Evolutionary conservation across 768 basidiomycete genomes (phyloP).

Genomic region (Collybia sordida): DNA sequence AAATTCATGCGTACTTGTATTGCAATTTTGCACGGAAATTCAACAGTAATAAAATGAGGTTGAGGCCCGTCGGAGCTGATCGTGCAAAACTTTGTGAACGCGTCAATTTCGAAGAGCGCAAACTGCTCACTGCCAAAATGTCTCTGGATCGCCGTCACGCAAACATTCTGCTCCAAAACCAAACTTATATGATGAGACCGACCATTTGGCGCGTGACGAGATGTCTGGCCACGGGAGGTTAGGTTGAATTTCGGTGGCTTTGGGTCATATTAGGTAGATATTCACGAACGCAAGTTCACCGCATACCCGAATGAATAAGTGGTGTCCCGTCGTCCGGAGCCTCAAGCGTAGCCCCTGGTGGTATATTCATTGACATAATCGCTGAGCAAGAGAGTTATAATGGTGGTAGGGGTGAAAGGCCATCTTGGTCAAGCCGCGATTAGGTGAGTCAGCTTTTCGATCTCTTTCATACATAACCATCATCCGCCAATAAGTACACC

Average conservation of each 20-base stretch:
- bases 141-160: constrained; percentile 83
- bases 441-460: too few species aligned
- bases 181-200: constrained; percentile 95
- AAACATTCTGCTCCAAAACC: constrained; percentile 95
- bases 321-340: constrained; percentile 29
- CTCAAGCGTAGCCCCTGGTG: constrained; percentile 15
- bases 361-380: constrained; percentile 19
- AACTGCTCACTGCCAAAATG: constrained; percentile 93
- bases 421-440: too few species aligned
- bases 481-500: too few species aligned
- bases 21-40: constrained; percentile 87
- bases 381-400: too few species aligned
- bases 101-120: neutral
- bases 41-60: constrained; percentile 92
- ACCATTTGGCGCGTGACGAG: constrained; percentile 88
- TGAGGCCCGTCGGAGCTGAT: constrained; percentile 90
- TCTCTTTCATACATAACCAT: too few species aligned
- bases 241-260: constrained; percentile 49
- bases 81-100: neutral
- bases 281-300: constrained; percentile 1
- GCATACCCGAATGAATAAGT: constrained; percentile 36
- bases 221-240: constrained; percentile 77
- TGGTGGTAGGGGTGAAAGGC: too few species aligned
- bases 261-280: constrained; percentile 10
- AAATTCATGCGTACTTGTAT: constrained; percentile 60